Conservation (phyloP, 495 filamentous ascomycete species). For the Sphaerosporella brunnea region DNA sequence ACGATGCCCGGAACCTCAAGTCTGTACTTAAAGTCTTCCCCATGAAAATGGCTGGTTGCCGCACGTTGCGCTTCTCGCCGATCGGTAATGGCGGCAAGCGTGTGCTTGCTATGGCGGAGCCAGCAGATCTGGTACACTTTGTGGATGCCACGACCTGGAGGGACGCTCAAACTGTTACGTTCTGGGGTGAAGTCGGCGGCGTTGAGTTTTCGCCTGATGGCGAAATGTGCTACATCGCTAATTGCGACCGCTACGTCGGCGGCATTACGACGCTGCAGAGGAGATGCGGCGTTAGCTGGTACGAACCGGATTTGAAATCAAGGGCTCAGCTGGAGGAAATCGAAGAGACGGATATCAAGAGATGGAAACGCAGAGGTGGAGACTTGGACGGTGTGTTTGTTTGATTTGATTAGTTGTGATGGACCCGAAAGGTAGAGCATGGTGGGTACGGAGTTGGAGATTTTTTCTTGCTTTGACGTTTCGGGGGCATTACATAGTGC, state of each 20-base stretch:
- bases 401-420: too few relatives aligned
- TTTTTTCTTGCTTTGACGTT: neutral
- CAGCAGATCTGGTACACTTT: constrained; percentile 64
- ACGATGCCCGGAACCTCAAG: constrained; percentile 50
- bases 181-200: constrained; percentile 76
- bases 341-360: too few relatives aligned
- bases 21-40: constrained; percentile 41
- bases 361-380: too few relatives aligned
- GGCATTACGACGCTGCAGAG: constrained; percentile 65
- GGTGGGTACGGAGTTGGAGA: neutral
- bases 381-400: too few relatives aligned
- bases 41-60: constrained; percentile 60
- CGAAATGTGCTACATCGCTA: constrained; percentile 51
- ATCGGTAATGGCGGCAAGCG: constrained; percentile 51
- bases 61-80: constrained; percentile 66
- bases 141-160: constrained; percentile 52
- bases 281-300: constrained; percentile 26
- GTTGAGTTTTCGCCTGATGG: constrained; percentile 58
- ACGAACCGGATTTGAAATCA: too few relatives aligned
- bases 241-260: constrained; percentile 55
- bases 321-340: too few relatives aligned
- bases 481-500: too few relatives aligned
- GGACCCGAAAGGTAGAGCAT: too few relatives aligned
- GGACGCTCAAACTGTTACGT: constrained; percentile 56
- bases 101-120: constrained; percentile 62